phyloP scores from a whole-genome alignment of 2,329 filamentous ascomycete species.

The Stemphylium lycopersici region DNA sequence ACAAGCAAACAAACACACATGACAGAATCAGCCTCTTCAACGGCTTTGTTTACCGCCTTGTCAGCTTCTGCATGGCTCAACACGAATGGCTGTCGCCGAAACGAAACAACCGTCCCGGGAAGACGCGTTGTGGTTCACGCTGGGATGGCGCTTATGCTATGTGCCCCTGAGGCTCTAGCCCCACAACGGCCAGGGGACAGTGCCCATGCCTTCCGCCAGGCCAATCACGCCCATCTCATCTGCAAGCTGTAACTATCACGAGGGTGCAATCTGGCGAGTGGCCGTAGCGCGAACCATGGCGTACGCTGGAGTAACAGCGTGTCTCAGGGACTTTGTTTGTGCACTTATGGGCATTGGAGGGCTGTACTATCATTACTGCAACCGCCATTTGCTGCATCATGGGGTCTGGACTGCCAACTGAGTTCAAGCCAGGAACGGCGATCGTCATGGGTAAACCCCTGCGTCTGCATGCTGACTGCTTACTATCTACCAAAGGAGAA shows the following conservation, averaged over 20 bases:
- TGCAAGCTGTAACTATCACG: conserved; percentile 21
- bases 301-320: conserved; percentile 7
- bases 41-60: conserved; percentile 20
- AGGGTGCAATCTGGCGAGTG: conserved; percentile 14
- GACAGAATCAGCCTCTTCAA: conserved; percentile 18
- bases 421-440: conserved; percentile 9
- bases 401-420: not conserved
- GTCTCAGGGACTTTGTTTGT: conserved; percentile 10
- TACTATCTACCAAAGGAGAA: conserved; percentile 57
- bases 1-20: no score
- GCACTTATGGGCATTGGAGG: not conserved
- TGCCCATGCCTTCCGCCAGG: conserved; percentile 12
- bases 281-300: conserved; percentile 18
- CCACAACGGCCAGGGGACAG: conserved; percentile 25
- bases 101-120: conserved; percentile 31
- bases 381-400: not conserved
- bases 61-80: conserved; percentile 25
- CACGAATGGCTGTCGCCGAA: conserved; percentile 25
- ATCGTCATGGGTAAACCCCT: conserved; percentile 8
- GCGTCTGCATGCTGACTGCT: not conserved
- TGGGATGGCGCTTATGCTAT: conserved; percentile 30
- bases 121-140: conserved; percentile 33
- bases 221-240: conserved; percentile 26
- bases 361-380: not conserved
- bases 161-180: conserved; percentile 35